Conservation (phyloP, 2,329 filamentous ascomycete species). For the Cadophora sp. region DNA sequence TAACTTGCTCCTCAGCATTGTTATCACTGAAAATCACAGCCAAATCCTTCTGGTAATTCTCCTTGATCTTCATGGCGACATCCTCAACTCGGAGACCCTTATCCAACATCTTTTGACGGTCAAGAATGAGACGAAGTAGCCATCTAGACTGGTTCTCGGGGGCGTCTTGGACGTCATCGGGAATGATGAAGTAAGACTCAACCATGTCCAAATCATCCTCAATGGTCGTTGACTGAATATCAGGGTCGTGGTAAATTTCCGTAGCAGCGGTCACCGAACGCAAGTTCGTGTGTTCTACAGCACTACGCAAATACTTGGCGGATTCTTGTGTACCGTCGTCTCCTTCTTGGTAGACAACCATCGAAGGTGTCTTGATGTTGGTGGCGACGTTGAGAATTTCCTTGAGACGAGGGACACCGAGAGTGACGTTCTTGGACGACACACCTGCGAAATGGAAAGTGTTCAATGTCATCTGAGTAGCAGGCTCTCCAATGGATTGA, state of each 20-base stretch:
- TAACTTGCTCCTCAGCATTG: constrained; percentile 93
- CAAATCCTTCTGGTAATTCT: constrained; percentile 83
- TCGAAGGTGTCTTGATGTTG: constrained; percentile 98
- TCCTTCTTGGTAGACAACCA: constrained; percentile 85
- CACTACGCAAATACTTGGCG: constrained; percentile 85
- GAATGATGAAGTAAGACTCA: constrained; percentile 94
- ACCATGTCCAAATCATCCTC: constrained; percentile 91
- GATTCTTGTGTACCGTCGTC: constrained; percentile 73
- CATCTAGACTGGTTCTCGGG: constrained; percentile 86
- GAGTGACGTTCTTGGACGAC: constrained; percentile 98
- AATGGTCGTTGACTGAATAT: constrained; percentile 85
- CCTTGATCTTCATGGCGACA: constrained; percentile 87
- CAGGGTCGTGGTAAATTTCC: constrained; percentile 97
- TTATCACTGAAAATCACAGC: constrained; percentile 97
- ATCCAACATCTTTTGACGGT: constrained; percentile 93
- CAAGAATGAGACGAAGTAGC: constrained; percentile 91
- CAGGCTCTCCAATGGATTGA: constrained; percentile 97
- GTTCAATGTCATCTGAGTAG: constrained; percentile 99
- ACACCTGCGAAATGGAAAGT: constrained; percentile 99
- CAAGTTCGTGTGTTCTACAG: constrained; percentile 93
- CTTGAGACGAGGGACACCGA: constrained; percentile 98
- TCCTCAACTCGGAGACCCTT: constrained; percentile 92
- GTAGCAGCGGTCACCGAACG: constrained; percentile 90
- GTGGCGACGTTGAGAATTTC: constrained; percentile 98
- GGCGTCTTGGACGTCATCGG: constrained; percentile 71